Evolutionary conservation across 371 early-diverging fungal species (phyloP), one percentile per base, ranked within the genome.

Genomic region (Lichtheimia hyalospora): DNA sequence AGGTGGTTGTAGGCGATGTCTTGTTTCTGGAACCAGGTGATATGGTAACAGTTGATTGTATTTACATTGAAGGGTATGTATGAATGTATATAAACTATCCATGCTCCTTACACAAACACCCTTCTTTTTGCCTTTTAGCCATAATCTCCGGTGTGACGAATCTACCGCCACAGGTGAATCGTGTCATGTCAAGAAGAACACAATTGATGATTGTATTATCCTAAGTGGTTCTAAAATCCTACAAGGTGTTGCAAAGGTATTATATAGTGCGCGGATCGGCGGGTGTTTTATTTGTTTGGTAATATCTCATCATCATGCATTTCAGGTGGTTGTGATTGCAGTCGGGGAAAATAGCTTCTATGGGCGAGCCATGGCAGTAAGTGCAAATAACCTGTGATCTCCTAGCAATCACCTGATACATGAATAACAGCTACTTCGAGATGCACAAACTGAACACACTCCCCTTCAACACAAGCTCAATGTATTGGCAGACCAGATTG

Each of bases 11-110:
- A n/a, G 94, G 95, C 34, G 96, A 96, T 69, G 81, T 96, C 42
- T 66, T 95, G 67, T 62, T 87, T 48, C 73, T 96, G 39, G 95
- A 96, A 69, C 90, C 93, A 3, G 97, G 96, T 40, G 96, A 96
- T 66, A 84, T 94, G 40, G 70, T 96, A 43, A 79, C 87, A 0
- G 95, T 88, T 10, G 96, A 96, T 68, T 91, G 93, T 63, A 71
- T 96, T 54, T 81, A 85, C 52, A 66, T 92, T 51, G 73, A 73
- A 52, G 91, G 92, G 52, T 86, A 86, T 64, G 84, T 85, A 67
- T 25, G 25, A 25, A 25, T 25, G 25, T n/a, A n/a, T n/a, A 27
- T 5, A 27, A 27, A 27, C 3, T 2, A 8, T 6, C 34, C 34
- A 34, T 34, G 34, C 28, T 54, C 16, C 41, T 41, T 43, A 41